Evolutionary conservation across 179 eudicot species (phyloP), one percentile per base, ranked within the genome.

Genomic region (Pouteria campechiana): DNA sequence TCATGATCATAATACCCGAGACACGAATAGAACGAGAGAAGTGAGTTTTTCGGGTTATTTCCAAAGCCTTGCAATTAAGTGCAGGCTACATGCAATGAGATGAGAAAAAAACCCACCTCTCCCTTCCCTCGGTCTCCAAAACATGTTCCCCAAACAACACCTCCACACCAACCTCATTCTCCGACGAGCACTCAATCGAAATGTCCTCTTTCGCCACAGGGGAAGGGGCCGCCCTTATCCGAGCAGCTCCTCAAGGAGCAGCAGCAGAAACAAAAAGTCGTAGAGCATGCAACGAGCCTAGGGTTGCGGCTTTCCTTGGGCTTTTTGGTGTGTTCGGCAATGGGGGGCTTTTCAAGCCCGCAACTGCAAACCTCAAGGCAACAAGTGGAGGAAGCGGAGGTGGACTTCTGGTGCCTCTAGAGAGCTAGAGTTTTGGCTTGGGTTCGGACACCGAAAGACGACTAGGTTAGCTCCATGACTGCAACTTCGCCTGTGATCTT

Each of bases 341-440:
- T 9, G 17, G 44, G 41, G 46, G 60, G 55, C 12, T 61, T 67
- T 9, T 44, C 30, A 2, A 71, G 58, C 0, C 76, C 24, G 2
- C 73, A 61, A 48, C 65, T 71, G 10, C 76, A 24, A 9, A 71
- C 69, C 62, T 66, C 63, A 5, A 71, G 61, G 34, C 61, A 70
- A 1, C 56, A 36, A 3, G 32, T 46, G 6, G 13, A 36, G 40
- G 41, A 22, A 22, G 45, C 25, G 18, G 46, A 25, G 7, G 58
- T 1, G 7, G 50, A 5, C 0, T 35, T 37, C 25, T 49, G 62
- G 10, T 56, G 53, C 3, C 61, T 48, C 32, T 64, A 55, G 7
- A 64, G 46, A 16, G 81, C 75, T 39, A 76, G 76, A 64, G 79
- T 76, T 65, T 51, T 69, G 31, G 83, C 79, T 1, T 76, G 65